Conservation (phyloP, 148 eudicot genomes). For the Rhododendron kiyosumense region DNA sequence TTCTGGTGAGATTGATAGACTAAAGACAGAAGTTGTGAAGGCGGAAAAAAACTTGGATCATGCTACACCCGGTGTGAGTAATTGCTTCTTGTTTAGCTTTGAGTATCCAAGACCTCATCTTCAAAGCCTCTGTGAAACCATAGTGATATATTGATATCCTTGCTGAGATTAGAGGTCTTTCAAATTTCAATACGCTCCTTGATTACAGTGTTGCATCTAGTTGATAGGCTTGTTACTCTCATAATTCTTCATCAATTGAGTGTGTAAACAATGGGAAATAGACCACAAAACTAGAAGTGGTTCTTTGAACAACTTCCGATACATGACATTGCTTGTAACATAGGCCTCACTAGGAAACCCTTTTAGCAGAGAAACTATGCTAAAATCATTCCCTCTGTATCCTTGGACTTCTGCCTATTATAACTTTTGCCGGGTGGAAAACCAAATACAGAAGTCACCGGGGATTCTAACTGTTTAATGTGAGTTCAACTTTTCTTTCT, state of each 20-base stretch:
- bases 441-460: not conserved
- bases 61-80: constrained; percentile 96
- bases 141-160: not conserved
- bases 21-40: constrained; percentile 79
- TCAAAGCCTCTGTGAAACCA: not conserved
- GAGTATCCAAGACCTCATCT: not conserved
- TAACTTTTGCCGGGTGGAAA: not conserved
- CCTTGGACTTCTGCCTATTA: not conserved
- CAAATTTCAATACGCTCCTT: not conserved
- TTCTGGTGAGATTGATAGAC: constrained; percentile 66
- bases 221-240: not conserved
- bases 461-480: not conserved
- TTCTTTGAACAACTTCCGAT: not conserved
- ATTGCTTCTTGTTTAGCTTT: not conserved
- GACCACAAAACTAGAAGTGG: not conserved
- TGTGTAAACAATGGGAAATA: not conserved
- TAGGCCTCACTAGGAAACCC: not conserved
- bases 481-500: not conserved
- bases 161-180: not conserved
- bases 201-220: not conserved
- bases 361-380: not conserved
- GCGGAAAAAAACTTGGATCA: constrained; percentile 94
- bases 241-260: not conserved
- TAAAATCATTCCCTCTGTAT: not conserved
- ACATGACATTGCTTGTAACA: not conserved